Conservation (phyloP, 2,329 filamentous ascomycete species). For the Aspergillus oerlinghausenensis region DNA sequence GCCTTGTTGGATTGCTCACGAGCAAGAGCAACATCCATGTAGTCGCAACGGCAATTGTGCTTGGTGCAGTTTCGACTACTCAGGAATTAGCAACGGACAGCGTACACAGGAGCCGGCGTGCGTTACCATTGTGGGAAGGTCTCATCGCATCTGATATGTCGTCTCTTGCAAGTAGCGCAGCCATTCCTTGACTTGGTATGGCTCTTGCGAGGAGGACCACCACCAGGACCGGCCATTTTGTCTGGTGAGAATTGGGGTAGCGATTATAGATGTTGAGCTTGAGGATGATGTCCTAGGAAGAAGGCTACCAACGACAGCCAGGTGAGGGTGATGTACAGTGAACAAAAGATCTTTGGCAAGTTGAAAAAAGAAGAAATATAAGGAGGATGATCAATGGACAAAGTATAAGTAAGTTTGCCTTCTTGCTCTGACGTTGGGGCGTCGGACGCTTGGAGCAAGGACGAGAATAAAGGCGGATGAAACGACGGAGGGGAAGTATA, state of each 20-base stretch:
- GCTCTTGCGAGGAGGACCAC: slow-evolving; percentile 83
- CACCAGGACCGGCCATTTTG: slow-evolving; percentile 84
- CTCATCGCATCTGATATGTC: slow-evolving; percentile 97
- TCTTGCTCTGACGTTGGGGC: not conserved
- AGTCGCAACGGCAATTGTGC: slow-evolving; percentile 96
- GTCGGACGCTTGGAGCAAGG: not conserved
- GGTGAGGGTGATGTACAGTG: not conserved
- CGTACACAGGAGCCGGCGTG: slow-evolving; percentile 16
- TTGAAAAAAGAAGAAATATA: not conserved
- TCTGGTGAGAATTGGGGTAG: slow-evolving; percentile 1
- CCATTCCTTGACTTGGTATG: slow-evolving; percentile 99
- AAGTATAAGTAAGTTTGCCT: not conserved
- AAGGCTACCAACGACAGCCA: slow-evolving; percentile 1
- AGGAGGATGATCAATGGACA: not conserved
- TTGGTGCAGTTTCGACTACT: slow-evolving; percentile 93
- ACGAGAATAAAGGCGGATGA: not conserved
- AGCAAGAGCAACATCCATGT: slow-evolving; percentile 77
- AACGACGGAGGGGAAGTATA: not conserved
- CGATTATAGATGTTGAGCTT: not conserved
- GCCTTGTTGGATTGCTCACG: slow-evolving; percentile 48
- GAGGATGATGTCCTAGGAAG: not conserved
- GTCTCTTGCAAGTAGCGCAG: slow-evolving; percentile 95
- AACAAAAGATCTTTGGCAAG: not conserved
- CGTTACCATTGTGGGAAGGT: slow-evolving; percentile 91
- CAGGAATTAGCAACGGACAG: slow-evolving; percentile 3